Conservation (phyloP, 306 rosid species). For the Citrullus mucosospermus region DNA sequence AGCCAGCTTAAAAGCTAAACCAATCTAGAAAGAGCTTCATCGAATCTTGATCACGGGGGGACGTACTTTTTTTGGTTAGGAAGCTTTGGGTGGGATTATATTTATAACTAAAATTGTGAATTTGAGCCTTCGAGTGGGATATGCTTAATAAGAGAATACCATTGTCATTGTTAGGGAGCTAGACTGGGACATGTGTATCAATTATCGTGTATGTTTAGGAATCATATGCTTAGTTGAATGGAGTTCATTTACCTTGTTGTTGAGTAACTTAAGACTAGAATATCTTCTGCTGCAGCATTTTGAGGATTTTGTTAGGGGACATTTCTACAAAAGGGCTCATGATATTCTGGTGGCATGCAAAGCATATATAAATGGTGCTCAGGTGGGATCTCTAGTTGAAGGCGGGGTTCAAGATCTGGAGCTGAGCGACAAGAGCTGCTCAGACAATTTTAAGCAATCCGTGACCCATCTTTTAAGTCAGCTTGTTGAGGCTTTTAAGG, state of each 20-base stretch:
- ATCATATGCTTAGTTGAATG: neutral
- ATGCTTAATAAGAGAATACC: neutral
- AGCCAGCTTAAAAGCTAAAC: too few species aligned
- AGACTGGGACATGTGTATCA: neutral
- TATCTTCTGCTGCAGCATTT: slow-evolving; percentile 46
- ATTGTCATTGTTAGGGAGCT: neutral
- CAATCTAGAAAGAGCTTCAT: too few species aligned
- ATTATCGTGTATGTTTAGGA: neutral
- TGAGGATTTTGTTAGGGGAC: slow-evolving; percentile 59
- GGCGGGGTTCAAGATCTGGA: slow-evolving; percentile 81
- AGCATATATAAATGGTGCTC: slow-evolving; percentile 77
- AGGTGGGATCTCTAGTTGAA: slow-evolving; percentile 68
- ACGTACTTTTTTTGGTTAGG: too few species aligned
- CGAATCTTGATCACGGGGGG: too few species aligned
- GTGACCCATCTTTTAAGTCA: slow-evolving; percentile 18
- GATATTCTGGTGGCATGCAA: slow-evolving; percentile 67
- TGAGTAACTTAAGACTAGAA: neutral
- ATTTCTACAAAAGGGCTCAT: slow-evolving; percentile 50
- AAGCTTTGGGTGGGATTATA: neutral
- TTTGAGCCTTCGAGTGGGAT: neutral
- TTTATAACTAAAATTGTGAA: neutral
- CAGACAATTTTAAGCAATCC: slow-evolving; percentile 31
- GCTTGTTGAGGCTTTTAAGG: slow-evolving; percentile 35
- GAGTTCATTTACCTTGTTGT: neutral
- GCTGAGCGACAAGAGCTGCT: slow-evolving; percentile 63